Evolutionary conservation across 257 asterid genomes (phyloP).

Genomic region (Osmanthus fragrans): DNA sequence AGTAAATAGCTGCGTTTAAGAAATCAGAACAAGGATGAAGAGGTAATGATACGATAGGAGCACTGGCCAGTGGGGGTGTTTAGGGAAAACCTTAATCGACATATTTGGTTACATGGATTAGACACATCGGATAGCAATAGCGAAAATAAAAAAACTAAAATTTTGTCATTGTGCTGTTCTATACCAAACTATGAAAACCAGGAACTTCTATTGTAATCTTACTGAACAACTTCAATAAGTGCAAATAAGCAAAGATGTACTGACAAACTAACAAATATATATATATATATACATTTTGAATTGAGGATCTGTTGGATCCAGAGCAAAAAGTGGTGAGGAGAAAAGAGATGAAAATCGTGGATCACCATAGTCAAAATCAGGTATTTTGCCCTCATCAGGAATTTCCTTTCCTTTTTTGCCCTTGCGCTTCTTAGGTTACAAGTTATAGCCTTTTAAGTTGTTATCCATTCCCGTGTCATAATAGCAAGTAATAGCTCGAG

Average conservation of each 20-base stretch:
- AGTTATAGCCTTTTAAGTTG: conserved; percentile 70
- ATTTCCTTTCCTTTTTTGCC: conserved; percentile 62
- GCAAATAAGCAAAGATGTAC: neutral
- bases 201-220: neutral
- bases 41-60: neutral
- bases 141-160: neutral
- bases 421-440: conserved; percentile 66
- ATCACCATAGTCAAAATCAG: conserved; percentile 59
- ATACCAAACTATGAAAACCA: neutral
- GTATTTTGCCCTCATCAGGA: conserved; percentile 65
- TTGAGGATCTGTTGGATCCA: conserved; percentile 98
- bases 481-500: conserved; percentile 85
- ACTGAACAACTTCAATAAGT: neutral
- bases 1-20: neutral
- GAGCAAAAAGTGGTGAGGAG: conserved; percentile 61
- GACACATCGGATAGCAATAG: neutral
- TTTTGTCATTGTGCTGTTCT: neutral
- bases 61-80: no score
- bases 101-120: neutral
- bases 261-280: neutral
- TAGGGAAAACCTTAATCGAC: neutral
- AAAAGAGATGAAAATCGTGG: conserved; percentile 70
- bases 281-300: conserved; percentile 91
- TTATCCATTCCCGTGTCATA: conserved; percentile 58
- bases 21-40: neutral